Evolutionary conservation across 2,329 filamentous ascomycete species (phyloP).

Genomic region (Myriosclerotinia curreyana): DNA sequence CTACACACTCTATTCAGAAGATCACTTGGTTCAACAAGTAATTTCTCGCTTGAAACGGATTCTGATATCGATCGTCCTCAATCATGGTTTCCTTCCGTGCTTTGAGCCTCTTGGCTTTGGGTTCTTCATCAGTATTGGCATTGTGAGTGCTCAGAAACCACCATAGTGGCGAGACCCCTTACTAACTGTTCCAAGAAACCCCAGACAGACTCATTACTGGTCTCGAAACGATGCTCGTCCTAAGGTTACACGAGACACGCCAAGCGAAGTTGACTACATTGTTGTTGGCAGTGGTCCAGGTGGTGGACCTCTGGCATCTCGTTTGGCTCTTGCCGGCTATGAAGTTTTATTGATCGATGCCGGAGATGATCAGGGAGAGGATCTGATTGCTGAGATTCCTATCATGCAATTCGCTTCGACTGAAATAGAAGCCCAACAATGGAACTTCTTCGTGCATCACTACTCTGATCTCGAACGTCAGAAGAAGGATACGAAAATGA

Average conservation of each 20-base stretch:
- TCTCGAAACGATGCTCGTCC: constrained; percentile 10
- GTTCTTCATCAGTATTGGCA: constrained; percentile 11
- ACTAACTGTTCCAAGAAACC: neutral
- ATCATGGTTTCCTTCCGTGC: neutral
- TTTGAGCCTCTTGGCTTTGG: constrained; percentile 10
- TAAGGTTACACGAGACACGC: neutral
- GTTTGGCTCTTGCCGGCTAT: constrained; percentile 50
- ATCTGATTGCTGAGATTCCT: constrained; percentile 48
- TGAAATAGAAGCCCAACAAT: constrained; percentile 47
- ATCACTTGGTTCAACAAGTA: neutral
- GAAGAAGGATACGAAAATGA: constrained; percentile 28
- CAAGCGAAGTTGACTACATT: constrained; percentile 45
- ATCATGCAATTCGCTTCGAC: constrained; percentile 46
- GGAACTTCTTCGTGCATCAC: constrained; percentile 46
- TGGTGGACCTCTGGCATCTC: constrained; percentile 49
- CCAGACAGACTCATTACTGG: constrained; percentile 18
- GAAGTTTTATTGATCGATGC: constrained; percentile 53
- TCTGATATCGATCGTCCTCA: neutral
- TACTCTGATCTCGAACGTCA: constrained; percentile 26
- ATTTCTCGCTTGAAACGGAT: neutral
- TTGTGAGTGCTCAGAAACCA: constrained; percentile 4
- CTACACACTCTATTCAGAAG: neutral
- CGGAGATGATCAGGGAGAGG: constrained; percentile 48
- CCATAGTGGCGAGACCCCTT: neutral
- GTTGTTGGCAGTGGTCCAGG: constrained; percentile 54